Evolutionary conservation across 1,284 basidiomycete species (phyloP).

Genomic region (Retiboletus fuscus): DNA sequence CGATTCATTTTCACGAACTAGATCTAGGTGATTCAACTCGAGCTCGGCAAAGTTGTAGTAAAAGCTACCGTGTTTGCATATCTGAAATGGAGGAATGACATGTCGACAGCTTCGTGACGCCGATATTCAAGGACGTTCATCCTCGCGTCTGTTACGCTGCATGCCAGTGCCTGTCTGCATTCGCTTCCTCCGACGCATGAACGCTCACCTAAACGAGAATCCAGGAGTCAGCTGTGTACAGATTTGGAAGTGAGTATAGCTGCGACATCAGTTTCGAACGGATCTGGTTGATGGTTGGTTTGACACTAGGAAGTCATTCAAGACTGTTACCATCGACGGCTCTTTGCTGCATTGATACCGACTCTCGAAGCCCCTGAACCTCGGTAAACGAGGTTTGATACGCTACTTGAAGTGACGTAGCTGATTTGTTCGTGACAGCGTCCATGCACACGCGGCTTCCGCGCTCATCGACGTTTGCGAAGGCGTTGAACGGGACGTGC

Average conservation of each 20-base stretch:
- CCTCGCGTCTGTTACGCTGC: constrained; percentile 87
- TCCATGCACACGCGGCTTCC: constrained; percentile 85
- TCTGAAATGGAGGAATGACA: constrained; percentile 13
- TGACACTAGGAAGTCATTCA: constrained; percentile 76
- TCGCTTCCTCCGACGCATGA: constrained; percentile 9
- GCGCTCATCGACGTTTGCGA: constrained; percentile 92
- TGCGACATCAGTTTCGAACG: neutral
- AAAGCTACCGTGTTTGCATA: constrained; percentile 15
- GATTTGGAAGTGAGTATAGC: constrained; percentile 73
- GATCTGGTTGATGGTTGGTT: neutral
- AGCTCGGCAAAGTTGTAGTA: constrained; percentile 81
- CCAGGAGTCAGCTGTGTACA: constrained; percentile 83
- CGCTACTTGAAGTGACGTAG: neutral
- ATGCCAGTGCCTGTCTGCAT: constrained; percentile 82
- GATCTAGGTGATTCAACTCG: constrained; percentile 74
- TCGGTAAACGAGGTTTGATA: constrained; percentile 58
- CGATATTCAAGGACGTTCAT: constrained; percentile 81
- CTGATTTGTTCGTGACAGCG: constrained; percentile 56
- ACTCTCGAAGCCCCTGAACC: constrained; percentile 82
- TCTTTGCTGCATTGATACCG: constrained; percentile 77
- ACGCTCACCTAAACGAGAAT: constrained; percentile 18
- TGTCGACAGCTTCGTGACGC: constrained; percentile 71
- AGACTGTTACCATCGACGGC: constrained; percentile 71
- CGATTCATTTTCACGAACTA: neutral
- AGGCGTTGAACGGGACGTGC: constrained; percentile 77